These are phyloP conservation scores for Mrakia hoshinonis DNA, from an alignment of 768 basidiomycete genomes.

Conservation along the genomic window DNA sequence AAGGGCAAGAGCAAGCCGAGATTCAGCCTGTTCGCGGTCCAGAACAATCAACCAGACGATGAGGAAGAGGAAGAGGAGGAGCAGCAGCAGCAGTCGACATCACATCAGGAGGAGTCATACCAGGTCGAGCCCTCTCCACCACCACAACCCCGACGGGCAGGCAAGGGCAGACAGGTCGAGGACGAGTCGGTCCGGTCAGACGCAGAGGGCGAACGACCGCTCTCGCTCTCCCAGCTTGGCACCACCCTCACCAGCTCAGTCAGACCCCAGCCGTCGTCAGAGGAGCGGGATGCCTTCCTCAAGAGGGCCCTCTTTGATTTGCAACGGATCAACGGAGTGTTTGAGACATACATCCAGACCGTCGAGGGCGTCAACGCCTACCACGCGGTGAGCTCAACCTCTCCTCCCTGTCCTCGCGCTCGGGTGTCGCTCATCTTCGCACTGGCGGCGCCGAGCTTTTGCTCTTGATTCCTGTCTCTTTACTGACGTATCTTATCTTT, in stretches of 20 bases:
- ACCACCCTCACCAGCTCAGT: neutral
- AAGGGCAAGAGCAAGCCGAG: constrained; percentile 8
- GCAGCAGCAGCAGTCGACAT: no score
- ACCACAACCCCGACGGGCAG: neutral
- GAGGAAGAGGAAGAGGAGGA: constrained; percentile 11
- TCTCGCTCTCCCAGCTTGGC: constrained; percentile 5
- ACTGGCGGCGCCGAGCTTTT: neutral
- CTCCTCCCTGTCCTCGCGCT: neutral
- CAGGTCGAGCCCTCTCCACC: neutral
- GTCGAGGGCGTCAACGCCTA: constrained; percentile 9
- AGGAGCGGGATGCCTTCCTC: constrained; percentile 4
- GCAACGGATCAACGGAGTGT: constrained; percentile 14
- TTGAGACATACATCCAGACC: constrained; percentile 7
- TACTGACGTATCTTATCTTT: neutral
- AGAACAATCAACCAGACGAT: neutral
- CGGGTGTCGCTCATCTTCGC: neutral
- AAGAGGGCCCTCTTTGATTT: constrained; percentile 12
- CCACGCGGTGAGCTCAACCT: neutral
- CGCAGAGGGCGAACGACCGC: constrained; percentile 6
- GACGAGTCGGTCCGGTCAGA: neutral
- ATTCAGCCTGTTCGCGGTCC: constrained; percentile 17
- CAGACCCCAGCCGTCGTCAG: neutral
- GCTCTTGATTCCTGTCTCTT: neutral
- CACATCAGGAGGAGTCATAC: neutral
- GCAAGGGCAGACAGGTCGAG: neutral